Evolutionary conservation across 1,284 basidiomycete genomes (phyloP).

Genomic region (Hymenochaete sp.): DNA sequence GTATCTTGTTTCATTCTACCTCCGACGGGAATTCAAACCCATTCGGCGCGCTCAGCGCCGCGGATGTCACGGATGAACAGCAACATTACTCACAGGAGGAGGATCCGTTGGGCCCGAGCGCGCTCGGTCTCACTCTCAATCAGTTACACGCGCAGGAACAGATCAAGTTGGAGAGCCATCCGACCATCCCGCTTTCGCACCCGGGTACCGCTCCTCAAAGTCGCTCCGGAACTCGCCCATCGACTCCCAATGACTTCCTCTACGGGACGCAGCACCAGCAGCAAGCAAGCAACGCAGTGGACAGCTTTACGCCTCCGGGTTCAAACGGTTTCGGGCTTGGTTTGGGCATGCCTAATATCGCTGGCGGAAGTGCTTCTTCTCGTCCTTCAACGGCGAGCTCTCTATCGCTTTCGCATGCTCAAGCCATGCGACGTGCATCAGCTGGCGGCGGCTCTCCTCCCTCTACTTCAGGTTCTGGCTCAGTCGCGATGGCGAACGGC

Average conservation of each 20-base stretch:
- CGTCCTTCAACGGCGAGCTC: slow-evolving; percentile 15
- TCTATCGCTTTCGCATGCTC: slow-evolving; percentile 9
- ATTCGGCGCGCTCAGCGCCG: neutral
- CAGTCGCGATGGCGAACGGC: neutral
- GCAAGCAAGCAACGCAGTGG: too few species aligned
- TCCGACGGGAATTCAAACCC: neutral
- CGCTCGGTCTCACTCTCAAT: slow-evolving; percentile 13
- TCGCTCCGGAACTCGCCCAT: slow-evolving; percentile 4
- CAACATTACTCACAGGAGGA: slow-evolving; percentile 1
- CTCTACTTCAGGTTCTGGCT: slow-evolving; percentile 9
- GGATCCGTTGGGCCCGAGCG: slow-evolving; percentile 3
- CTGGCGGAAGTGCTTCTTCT: slow-evolving; percentile 4
- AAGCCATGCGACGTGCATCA: slow-evolving; percentile 11
- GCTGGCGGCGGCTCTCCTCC: slow-evolving; percentile 9
- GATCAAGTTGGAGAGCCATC: too few species aligned
- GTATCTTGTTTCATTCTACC: neutral
- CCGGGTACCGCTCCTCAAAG: neutral
- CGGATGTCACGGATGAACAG: slow-evolving; percentile 9
- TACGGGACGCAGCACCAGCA: too few species aligned
- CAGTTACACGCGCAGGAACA: too few species aligned
- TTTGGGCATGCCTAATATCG: too few species aligned
- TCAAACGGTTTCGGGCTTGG: too few species aligned
- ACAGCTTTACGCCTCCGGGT: too few species aligned
- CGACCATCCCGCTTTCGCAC: too few species aligned
- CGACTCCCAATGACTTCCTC: slow-evolving; percentile 12